Evolutionary conservation across 164 flowering plant genomes (phyloP).

Genomic region (Nymphaea thermarum): DNA sequence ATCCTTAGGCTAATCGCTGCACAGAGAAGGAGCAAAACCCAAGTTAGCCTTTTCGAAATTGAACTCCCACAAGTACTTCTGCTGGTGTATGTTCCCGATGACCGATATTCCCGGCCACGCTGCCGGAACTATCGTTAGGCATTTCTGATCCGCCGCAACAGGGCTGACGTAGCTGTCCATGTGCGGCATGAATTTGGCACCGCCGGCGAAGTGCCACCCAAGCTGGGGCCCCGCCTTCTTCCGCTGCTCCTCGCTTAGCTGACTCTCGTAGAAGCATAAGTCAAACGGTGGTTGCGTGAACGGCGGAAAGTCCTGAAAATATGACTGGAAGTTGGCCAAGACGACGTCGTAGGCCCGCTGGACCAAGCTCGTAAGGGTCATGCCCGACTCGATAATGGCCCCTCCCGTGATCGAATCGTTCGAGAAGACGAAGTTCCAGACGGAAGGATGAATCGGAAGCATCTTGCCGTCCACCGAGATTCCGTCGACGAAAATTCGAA

Average conservation of each 20-base stretch:
- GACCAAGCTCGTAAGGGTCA: slow-evolving; percentile 37
- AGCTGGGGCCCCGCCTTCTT: slow-evolving; percentile 22
- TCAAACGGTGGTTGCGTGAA: slow-evolving; percentile 26
- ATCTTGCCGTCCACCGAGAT: slow-evolving; percentile 34
- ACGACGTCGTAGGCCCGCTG: slow-evolving; percentile 42
- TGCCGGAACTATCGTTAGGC: slow-evolving; percentile 38
- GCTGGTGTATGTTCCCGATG: slow-evolving; percentile 76
- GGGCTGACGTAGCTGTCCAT: slow-evolving; percentile 58
- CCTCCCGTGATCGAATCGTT: slow-evolving; percentile 31
- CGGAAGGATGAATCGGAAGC: slow-evolving; percentile 27
- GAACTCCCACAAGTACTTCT: slow-evolving; percentile 63
- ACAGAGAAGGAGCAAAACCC: slow-evolving; percentile 17
- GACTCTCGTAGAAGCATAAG: slow-evolving; percentile 34
- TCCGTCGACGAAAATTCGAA: no score
- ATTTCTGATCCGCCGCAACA: slow-evolving; percentile 30
- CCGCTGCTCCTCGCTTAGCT: background rate
- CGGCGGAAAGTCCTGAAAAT: slow-evolving; percentile 11
- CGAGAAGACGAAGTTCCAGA: slow-evolving; percentile 21
- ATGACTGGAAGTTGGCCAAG: slow-evolving; percentile 18
- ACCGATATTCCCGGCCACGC: slow-evolving; percentile 27
- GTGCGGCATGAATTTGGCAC: slow-evolving; percentile 46
- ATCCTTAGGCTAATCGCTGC: slow-evolving; percentile 1
- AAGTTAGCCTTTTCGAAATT: slow-evolving; percentile 22
- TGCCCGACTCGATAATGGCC: slow-evolving; percentile 50
- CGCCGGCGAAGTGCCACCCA: slow-evolving; percentile 39